phyloP scores from a whole-genome alignment of 805 yeast species.

The Candida ipomoeae region DNA sequence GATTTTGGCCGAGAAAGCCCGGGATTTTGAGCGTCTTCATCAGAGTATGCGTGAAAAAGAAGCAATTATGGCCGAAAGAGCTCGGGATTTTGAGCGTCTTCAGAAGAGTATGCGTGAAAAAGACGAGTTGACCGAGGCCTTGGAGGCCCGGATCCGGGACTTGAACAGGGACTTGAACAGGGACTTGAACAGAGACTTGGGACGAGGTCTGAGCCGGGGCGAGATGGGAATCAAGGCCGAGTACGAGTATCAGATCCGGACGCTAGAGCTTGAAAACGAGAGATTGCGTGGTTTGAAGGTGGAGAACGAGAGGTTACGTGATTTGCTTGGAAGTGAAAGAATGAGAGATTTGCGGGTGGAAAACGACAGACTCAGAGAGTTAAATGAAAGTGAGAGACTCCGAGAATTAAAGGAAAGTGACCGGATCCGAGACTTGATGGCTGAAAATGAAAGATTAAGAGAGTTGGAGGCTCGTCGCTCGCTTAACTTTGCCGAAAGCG shows the following conservation, averaged over 20 bases:
- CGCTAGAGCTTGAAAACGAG: slow-evolving; percentile 34
- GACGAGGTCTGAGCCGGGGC: slow-evolving; percentile 11
- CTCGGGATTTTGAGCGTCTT: slow-evolving; percentile 17
- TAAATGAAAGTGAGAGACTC: slow-evolving; percentile 37
- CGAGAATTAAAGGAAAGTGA: slow-evolving; percentile 35
- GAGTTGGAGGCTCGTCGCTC: slow-evolving; percentile 14
- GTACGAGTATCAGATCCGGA: slow-evolving; percentile 10
- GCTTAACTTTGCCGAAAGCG: no score
- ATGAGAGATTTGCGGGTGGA: not conserved
- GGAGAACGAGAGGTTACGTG: slow-evolving; percentile 25
- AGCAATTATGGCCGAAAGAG: slow-evolving; percentile 19
- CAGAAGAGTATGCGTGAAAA: slow-evolving; percentile 24
- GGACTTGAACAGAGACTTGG: slow-evolving; percentile 19
- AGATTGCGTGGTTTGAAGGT: slow-evolving; percentile 20
- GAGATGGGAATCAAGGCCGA: slow-evolving; percentile 7
- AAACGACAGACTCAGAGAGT: slow-evolving; percentile 19
- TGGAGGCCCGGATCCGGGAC: slow-evolving; percentile 31
- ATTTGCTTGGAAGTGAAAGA: not conserved
- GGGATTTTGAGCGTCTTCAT: slow-evolving; percentile 17
- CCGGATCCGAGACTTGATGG: slow-evolving; percentile 30
- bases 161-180: slow-evolving; percentile 13
- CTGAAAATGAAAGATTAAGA: slow-evolving; percentile 36
- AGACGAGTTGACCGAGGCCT: slow-evolving; percentile 32
- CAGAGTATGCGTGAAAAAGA: slow-evolving; percentile 7
- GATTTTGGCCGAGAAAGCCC: slow-evolving; percentile 19